Evolutionary conservation across 805 yeast genomes (phyloP).

Genomic region (Kockiozyma suomiensis): DNA sequence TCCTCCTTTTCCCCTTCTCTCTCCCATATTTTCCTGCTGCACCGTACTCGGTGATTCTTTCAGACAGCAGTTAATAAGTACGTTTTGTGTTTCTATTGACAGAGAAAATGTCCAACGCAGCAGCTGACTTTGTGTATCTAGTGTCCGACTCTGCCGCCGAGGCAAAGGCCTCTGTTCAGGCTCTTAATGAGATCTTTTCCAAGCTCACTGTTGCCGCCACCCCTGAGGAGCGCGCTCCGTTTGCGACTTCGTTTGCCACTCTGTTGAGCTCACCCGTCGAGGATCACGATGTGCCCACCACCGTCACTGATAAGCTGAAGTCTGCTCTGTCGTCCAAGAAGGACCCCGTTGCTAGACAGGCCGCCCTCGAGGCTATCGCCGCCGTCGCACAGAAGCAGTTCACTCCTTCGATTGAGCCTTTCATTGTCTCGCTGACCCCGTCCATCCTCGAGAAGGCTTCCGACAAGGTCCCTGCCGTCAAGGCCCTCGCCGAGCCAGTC

Average conservation of each 20-base stretch:
- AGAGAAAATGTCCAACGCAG: not conserved
- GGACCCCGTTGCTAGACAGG: conserved; percentile 60
- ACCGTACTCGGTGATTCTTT: conserved; percentile 1
- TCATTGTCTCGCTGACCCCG: conserved; percentile 74
- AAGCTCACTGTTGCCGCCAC: conserved; percentile 86
- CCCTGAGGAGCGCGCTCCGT: conserved; percentile 74
- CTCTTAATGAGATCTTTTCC: conserved; percentile 89
- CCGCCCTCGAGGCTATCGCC: conserved; percentile 79
- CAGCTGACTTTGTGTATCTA: not conserved
- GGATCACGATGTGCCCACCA: conserved; percentile 96
- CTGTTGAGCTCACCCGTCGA: conserved; percentile 96
- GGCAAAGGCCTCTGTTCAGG: conserved; percentile 52
- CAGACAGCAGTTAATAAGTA: conserved; percentile 3
- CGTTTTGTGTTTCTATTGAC: not conserved
- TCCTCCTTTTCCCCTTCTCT: conserved; percentile 4
- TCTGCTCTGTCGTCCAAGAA: conserved; percentile 81
- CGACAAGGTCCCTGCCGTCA: conserved; percentile 81
- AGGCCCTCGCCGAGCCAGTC: conserved; percentile 74
- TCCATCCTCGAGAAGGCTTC: conserved; percentile 78
- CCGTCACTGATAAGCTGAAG: conserved; percentile 77
- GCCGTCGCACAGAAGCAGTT: conserved; percentile 80
- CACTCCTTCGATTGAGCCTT: conserved; percentile 95
- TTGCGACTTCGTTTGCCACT: conserved; percentile 86
- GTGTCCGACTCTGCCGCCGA: conserved; percentile 29
- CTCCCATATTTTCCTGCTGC: conserved; percentile 8